Base-by-base conservation (phyloP, 2,329 filamentous ascomycete genomes). In the Truncatella angustata region DNA sequence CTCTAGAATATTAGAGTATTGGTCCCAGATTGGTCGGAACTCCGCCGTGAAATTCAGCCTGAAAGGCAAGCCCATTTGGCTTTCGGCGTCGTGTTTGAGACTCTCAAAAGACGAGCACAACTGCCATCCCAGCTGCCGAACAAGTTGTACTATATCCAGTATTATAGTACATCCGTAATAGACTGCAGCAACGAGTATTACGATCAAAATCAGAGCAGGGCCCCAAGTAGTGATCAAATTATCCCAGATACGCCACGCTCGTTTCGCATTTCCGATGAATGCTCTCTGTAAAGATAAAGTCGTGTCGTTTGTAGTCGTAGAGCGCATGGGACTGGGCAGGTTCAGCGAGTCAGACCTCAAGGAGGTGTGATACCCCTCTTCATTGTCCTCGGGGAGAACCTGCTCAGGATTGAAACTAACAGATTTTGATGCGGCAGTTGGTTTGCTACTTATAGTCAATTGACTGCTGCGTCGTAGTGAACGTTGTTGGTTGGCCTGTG, bases 1-100 rank as follows among this genome's bases (percentile, higher is more conserved):
- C 14, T 35, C 34, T 12, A 53, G 47, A 21, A 53, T 20, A 4
- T 50, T 12, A 10, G 20, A 32, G 34, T 53, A 53, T 12, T 40
- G 2, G 12, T 10, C 9, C 46, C 47, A 53, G 2, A 44, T 26
- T 7, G 28, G 23, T 28, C 26, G 24, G 9, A 48, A 14, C 21
- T n/a, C 18, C 7, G 16, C 30, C 39, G 18, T 40, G 5, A 51
- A 36, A 20, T 51, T 28, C 18, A 50, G 36, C 24, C n/a, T 12
- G 12, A 12, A n/a, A 28, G 23, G 23, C 16, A 16, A 16, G 7
- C 40, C 40, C 4, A 14, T 7, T 44, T 16, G 20, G n/a, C n/a
- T 44, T 24, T 28, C 23, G 14, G 37, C 9, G 9, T 40, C n/a
- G 11, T 40, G 20, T 18, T 40, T 40, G 37, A 40, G 18, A 18